Base-by-base conservation (phyloP, 345 rosid genomes). In the Mercurialis annua region DNA sequence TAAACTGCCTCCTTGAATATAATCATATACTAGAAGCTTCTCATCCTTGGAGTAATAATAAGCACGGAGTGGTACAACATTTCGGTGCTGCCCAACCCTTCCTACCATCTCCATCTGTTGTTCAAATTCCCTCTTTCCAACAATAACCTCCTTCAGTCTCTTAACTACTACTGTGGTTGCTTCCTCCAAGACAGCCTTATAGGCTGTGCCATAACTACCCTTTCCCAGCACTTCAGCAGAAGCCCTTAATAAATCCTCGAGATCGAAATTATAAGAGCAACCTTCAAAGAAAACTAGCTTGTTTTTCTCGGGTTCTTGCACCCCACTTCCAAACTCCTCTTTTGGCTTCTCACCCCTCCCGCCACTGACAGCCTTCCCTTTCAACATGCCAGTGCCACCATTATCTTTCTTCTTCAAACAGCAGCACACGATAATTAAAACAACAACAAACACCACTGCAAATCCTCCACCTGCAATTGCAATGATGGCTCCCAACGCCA, bases 201-300 rank as follows among this genome's bases (percentile, higher is more conserved):
- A 92, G 20, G 98, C 83, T 0, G 88, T 90, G 63, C 98, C 97
- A 64, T 77, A 87, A 20, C 88, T 86, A 48, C 98, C 98, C 62
- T 90, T 92, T 53, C 98, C 98, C 33, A 92, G 74, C 21, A 92
- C 92, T 76, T 92, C 98, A 31, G 97, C 98, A 0, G 98, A 89
- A 66, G 96, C 96, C 76, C 96, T 90, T 71, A 92, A 64, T 43
- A 92, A 75, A 73, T 92, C 95, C 74, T 92, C 97, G 6, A 92
- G 83, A 73, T 89, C 96, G 71, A 92, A 92, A 62, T 83, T 83
- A 59, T 86, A 90, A 1, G 81, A 77, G 62, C 86, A 85, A 3
- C 95, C 97, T 70, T 86, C 92, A 62, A 88, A 90, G 88, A 89
- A 92, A 49, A 86, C 90, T 49, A 92, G 85, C 82, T 84, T 90